These are phyloP conservation scores for Hemisphaericaspora xylofermentans DNA, from an alignment of 1,139 yeast genomes.

Conservation along the genomic window DNA sequence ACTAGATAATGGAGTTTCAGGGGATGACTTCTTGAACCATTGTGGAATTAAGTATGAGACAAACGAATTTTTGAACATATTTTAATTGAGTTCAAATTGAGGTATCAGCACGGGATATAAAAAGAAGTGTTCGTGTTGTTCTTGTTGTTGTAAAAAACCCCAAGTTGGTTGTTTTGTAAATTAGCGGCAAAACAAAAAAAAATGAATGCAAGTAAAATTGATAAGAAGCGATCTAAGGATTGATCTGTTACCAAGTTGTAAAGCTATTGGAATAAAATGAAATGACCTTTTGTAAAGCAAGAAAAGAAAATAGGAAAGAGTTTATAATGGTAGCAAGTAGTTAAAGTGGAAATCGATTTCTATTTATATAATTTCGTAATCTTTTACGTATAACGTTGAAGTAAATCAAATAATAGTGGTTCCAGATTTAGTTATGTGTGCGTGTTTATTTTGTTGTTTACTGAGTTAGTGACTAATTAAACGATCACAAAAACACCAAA, in stretches of 20 bases:
- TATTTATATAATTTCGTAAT: too few species aligned
- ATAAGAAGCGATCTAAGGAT: too few species aligned
- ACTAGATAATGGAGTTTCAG: conserved; percentile 4
- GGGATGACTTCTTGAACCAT: conserved; percentile 15
- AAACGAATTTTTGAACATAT: conserved; percentile 8
- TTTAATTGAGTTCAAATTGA: not conserved
- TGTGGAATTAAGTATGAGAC: conserved; percentile 12
- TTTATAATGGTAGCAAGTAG: too few species aligned
- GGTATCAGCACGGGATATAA: too few species aligned
- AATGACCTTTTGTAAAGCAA: not conserved
- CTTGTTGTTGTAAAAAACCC: too few species aligned
- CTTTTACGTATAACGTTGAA: too few species aligned
- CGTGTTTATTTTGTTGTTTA: too few species aligned
- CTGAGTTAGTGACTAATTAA: not conserved
- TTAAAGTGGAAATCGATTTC: too few species aligned
- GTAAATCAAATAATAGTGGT: too few species aligned
- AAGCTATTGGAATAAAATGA: not conserved
- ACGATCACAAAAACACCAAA: not conserved
- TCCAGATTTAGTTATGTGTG: too few species aligned
- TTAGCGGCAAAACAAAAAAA: not conserved
- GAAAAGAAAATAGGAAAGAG: not conserved
- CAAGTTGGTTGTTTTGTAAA: not conserved
- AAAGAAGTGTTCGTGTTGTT: too few species aligned
- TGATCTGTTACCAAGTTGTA: not conserved
- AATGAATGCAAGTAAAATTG: not conserved